phyloP scores from a whole-genome alignment of 495 filamentous ascomycete genomes.

The Penicillium waksmanii region DNA sequence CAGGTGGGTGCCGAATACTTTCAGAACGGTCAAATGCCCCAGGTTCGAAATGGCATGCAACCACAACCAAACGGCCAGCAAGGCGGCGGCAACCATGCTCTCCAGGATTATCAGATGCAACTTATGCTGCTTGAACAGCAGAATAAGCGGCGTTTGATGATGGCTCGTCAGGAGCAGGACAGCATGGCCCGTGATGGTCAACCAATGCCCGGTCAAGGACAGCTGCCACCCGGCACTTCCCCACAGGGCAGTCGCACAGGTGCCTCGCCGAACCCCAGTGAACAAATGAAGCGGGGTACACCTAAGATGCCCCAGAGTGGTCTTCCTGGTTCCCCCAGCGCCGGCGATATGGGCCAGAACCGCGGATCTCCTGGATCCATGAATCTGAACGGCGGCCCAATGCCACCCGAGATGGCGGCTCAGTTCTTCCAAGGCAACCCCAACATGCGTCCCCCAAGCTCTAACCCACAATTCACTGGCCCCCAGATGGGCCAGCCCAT shows the following conservation, averaged over 20 bases:
- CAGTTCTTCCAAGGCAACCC: slow-evolving; percentile 66
- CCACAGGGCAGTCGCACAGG: slow-evolving; percentile 80
- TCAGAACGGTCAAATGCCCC: slow-evolving; percentile 59
- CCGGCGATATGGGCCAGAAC: slow-evolving; percentile 74
- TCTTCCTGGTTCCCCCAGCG: slow-evolving; percentile 79
- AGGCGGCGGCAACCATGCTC: slow-evolving; percentile 79
- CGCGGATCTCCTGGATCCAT: slow-evolving; percentile 84
- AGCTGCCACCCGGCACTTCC: slow-evolving; percentile 69
- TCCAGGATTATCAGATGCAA: slow-evolving; percentile 99
- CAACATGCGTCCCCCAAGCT: slow-evolving; percentile 86
- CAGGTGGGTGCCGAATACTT: slow-evolving; percentile 65
- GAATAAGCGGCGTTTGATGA: slow-evolving; percentile 95
- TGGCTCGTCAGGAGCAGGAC: slow-evolving; percentile 97
- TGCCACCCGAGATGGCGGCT: slow-evolving; percentile 67
- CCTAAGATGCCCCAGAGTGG: slow-evolving; percentile 82
- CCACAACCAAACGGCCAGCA: slow-evolving; percentile 48
- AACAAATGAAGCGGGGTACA: slow-evolving; percentile 86
- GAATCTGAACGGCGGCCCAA: slow-evolving; percentile 69
- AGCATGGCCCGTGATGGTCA: slow-evolving; percentile 67
- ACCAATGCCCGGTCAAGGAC: slow-evolving; percentile 58
- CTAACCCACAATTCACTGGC: slow-evolving; percentile 75
- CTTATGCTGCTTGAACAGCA: slow-evolving; percentile 98
- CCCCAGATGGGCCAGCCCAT: slow-evolving; percentile 66
- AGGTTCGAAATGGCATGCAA: slow-evolving; percentile 49
- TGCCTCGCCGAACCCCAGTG: slow-evolving; percentile 85